These are phyloP conservation scores for Bauhinia variegata DNA, from an alignment of 306 rosid genomes.

Conservation along the genomic window DNA sequence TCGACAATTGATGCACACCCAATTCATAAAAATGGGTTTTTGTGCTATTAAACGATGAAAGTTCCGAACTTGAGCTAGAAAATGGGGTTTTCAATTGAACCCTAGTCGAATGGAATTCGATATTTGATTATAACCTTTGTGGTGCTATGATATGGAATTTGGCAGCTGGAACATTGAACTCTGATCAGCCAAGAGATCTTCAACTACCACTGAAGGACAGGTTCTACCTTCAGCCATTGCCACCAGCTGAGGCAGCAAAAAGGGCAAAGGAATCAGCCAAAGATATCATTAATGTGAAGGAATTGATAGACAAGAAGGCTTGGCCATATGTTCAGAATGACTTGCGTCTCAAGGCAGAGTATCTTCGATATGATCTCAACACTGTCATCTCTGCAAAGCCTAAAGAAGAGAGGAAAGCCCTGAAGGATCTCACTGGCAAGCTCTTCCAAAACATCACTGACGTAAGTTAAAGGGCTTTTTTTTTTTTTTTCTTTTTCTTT, in stretches of 20 bases:
- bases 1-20: too few relatives aligned
- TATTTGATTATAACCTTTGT: slow-evolving; percentile 25
- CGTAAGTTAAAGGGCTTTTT: slow-evolving; percentile 48
- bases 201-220: slow-evolving; percentile 70
- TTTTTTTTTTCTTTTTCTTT: neutral
- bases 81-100: too few relatives aligned
- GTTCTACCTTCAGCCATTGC: slow-evolving; percentile 80
- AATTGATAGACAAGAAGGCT: slow-evolving; percentile 80
- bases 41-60: too few relatives aligned
- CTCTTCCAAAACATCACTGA: slow-evolving; percentile 76
- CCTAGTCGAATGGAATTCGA: neutral
- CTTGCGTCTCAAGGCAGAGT: slow-evolving; percentile 69
- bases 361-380: slow-evolving; percentile 86
- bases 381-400: slow-evolving; percentile 78
- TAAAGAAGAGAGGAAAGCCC: slow-evolving; percentile 71
- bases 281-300: slow-evolving; percentile 77
- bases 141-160: slow-evolving; percentile 18
- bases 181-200: slow-evolving; percentile 87
- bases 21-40: too few relatives aligned
- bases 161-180: slow-evolving; percentile 91
- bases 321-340: slow-evolving; percentile 95
- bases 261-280: slow-evolving; percentile 94
- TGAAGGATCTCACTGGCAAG: slow-evolving; percentile 81
- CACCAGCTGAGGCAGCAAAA: slow-evolving; percentile 65
- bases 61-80: too few relatives aligned